Percentiles rank a stretch among this genome's conserved stretches.
phyloP scores from a whole-genome alignment of 345 rosid species.

The Lepidium aucheri region DNA sequence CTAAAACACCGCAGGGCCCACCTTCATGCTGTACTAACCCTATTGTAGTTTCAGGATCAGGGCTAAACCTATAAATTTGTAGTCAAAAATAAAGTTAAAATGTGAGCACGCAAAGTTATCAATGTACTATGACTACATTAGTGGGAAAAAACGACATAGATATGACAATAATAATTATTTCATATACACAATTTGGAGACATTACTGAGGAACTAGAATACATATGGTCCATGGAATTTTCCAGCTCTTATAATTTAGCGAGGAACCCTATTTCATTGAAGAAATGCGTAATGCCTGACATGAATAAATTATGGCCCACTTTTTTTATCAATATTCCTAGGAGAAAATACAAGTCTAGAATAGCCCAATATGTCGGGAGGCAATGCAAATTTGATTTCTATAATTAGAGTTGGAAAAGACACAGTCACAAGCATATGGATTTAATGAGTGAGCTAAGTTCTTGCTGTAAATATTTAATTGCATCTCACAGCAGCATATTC shows the following conservation, averaged over 20 bases:
- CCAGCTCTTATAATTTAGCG: background rate
- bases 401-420: background rate
- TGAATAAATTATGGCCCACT: background rate
- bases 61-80: conserved; percentile 69
- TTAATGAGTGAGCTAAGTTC: background rate
- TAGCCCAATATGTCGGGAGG: background rate
- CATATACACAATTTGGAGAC: background rate
- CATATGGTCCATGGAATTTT: background rate
- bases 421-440: background rate
- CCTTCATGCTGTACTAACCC: conserved; percentile 99
- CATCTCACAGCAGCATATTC: background rate
- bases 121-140: background rate
- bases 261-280: background rate
- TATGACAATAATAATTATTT: background rate
- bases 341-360: background rate
- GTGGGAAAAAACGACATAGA: background rate
- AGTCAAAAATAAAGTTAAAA: conserved; percentile 22
- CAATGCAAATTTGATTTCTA: background rate
- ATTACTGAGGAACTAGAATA: background rate
- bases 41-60: conserved; percentile 93
- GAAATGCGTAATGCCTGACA: background rate
- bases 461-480: background rate
- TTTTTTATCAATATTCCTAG: background rate
- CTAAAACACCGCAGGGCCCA: conserved; percentile 99
- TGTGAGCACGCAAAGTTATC: background rate